phyloP scores from a whole-genome alignment of 2,329 filamentous ascomycete genomes.

The Neobulgaria alba region DNA sequence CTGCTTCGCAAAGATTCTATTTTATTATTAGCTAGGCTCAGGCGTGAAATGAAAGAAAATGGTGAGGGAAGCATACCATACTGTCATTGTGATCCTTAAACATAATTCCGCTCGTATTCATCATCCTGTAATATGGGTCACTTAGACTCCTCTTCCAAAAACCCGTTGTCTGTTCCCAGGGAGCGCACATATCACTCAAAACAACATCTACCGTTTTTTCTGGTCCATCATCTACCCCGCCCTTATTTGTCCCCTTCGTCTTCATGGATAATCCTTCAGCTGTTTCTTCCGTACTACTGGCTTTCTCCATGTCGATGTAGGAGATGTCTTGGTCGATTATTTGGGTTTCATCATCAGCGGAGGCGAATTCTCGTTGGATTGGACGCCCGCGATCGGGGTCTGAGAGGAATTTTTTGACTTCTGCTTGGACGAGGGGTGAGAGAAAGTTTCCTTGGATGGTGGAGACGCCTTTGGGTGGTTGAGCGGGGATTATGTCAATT shows the following conservation, averaged over 20 bases:
- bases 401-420: conserved; percentile 68
- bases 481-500: conserved; percentile 87
- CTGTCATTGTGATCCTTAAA: conserved; percentile 88
- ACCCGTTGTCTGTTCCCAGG: conserved; percentile 75
- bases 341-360: conserved; percentile 6
- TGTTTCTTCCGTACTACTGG: background rate
- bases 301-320: background rate
- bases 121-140: conserved; percentile 96
- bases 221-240: conserved; percentile 26
- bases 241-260: conserved; percentile 28
- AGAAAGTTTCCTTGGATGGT: conserved; percentile 94
- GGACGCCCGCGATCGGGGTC: conserved; percentile 51
- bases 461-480: conserved; percentile 84
- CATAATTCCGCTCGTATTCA: conserved; percentile 88
- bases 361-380: conserved; percentile 24
- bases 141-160: conserved; percentile 83
- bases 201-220: conserved; percentile 77
- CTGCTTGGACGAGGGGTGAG: conserved; percentile 59
- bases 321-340: background rate
- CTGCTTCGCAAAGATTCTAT: conserved; percentile 83
- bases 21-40: background rate
- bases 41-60: background rate
- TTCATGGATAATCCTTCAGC: conserved; percentile 19
- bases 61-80: conserved; percentile 61
- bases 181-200: conserved; percentile 97